These are phyloP conservation scores for Citrus sp. DNA, from an alignment of 345 rosid genomes.

Conservation along the genomic window DNA sequence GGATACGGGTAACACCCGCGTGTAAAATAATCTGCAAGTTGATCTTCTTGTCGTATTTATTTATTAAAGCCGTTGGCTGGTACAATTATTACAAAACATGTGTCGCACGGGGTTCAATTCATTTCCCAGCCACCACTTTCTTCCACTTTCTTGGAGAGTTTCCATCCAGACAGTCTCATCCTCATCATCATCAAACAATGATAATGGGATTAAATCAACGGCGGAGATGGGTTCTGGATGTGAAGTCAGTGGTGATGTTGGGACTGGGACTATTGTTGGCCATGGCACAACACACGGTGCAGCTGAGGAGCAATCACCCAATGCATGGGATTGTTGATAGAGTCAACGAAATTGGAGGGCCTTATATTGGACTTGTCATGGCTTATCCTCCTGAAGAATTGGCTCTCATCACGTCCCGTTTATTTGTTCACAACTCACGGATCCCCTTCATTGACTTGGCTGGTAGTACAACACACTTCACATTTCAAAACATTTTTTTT, in stretches of 20 bases:
- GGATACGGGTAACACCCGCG: too few relatives aligned
- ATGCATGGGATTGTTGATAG: conserved; percentile 9
- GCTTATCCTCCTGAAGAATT: conserved; percentile 26
- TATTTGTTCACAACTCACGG: conserved; percentile 17
- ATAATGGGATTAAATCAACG: neutral
- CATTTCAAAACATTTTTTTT: too few relatives aligned
- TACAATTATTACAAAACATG: too few relatives aligned
- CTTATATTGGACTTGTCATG: conserved; percentile 34
- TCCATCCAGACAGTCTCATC: neutral
- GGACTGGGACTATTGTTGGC: neutral
- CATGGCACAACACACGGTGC: conserved; percentile 5
- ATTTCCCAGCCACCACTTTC: neutral
- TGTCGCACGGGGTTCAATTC: neutral
- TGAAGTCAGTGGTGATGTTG: conserved; percentile 2
- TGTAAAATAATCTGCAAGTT: too few relatives aligned
- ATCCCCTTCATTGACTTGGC: conserved; percentile 20
- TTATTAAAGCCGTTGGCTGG: too few relatives aligned
- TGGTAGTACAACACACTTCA: conserved; percentile 13
- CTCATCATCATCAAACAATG: neutral
- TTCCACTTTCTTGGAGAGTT: neutral
- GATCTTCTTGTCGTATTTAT: too few relatives aligned
- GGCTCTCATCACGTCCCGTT: conserved; percentile 26
- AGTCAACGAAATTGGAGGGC: conserved; percentile 23
- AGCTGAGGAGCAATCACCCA: conserved; percentile 21
- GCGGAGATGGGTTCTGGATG: neutral